Evolutionary conservation across 2,329 filamentous ascomycete genomes (phyloP), one percentile per base, ranked within the genome.

Genomic region (Phaeosphaeria sp.): DNA sequence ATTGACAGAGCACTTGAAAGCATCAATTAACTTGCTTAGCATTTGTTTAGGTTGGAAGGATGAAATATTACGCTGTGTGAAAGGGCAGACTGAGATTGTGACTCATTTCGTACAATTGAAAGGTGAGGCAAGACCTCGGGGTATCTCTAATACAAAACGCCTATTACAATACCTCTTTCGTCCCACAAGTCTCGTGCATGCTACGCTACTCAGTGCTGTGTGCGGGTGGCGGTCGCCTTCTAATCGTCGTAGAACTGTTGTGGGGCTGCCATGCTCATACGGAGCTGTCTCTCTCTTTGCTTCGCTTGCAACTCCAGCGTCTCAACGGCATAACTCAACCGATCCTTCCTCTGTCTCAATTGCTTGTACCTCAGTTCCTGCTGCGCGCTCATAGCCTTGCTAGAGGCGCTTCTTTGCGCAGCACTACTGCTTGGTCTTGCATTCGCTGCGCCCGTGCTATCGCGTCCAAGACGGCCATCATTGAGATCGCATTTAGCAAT

Each of bases 281-380:
- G 84, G 78, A 91, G 76, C 72, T 91, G 88, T 66, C 89, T 83
- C 76, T 91, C 85, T 72, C 85, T 80, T 78, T 97, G 93, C 67
- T 88, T 84, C n/a, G 92, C 90, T 80, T 97, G 92, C 69, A 97
- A 74, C 81, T 95, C 91, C 64, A 97, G 77, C 59, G 93, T 85
- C 73, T 95, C 92, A 18, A 97, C 91, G 25, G 91, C 90, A 80
- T 96, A 97, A 74, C 91, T 89, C 67, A 97, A 79, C 50, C 92
- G 87, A 77, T 96, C 92, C 78, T 92, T 94, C 78, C 92, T 90
- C 81, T 93, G 91, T 56, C 87, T 82, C 55, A 95, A 77, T 62
- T 90, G 89, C 68, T 87, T 87, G 59, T 92, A 81, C 68, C 85
- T 86, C 65, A 82, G 61, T 56, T 84, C 81, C 55, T 86, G 83